Conservation (phyloP, 1,139 yeast species). For the Saccharomyces hybrid region DNA sequence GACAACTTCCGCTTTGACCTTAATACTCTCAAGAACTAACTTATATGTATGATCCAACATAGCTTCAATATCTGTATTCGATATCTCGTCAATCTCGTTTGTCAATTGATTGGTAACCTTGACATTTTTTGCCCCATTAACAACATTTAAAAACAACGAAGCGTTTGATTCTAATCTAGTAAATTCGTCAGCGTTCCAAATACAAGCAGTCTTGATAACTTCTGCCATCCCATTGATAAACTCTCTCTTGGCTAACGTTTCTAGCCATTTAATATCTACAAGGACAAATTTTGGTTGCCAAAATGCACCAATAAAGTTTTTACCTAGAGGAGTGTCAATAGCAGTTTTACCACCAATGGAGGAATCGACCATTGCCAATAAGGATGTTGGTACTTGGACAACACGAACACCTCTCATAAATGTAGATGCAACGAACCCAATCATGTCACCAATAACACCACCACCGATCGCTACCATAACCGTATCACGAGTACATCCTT, state of each 20-base stretch:
- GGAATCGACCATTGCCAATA: constrained; percentile 96
- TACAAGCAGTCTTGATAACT: constrained; percentile 95
- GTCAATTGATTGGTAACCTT: constrained; percentile 36
- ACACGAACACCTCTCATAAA: constrained; percentile 98
- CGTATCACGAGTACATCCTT: constrained; percentile 95
- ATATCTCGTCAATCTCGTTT: constrained; percentile 27
- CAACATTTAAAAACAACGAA: constrained; percentile 47
- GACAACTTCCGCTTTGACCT: constrained; percentile 90
- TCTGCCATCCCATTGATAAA: constrained; percentile 98
- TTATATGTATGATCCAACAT: constrained; percentile 68
- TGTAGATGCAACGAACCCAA: constrained; percentile 96
- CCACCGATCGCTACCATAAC: constrained; percentile 95
- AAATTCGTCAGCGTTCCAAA: constrained; percentile 90
- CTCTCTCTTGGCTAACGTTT: constrained; percentile 85
- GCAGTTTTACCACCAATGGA: constrained; percentile 99
- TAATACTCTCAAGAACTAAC: constrained; percentile 77
- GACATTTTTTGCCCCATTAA: constrained; percentile 40
- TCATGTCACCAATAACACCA: constrained; percentile 98
- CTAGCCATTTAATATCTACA: constrained; percentile 80
- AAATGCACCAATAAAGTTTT: constrained; percentile 93
- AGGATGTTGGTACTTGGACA: constrained; percentile 87
- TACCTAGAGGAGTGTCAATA: constrained; percentile 94
- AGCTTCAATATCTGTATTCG: constrained; percentile 48
- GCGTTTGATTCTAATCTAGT: constrained; percentile 74
- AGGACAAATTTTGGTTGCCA: constrained; percentile 92